Evolutionary conservation across 768 basidiomycete genomes (phyloP), one percentile per base, ranked within the genome.

Genomic region (Termitomyces sp.): DNA sequence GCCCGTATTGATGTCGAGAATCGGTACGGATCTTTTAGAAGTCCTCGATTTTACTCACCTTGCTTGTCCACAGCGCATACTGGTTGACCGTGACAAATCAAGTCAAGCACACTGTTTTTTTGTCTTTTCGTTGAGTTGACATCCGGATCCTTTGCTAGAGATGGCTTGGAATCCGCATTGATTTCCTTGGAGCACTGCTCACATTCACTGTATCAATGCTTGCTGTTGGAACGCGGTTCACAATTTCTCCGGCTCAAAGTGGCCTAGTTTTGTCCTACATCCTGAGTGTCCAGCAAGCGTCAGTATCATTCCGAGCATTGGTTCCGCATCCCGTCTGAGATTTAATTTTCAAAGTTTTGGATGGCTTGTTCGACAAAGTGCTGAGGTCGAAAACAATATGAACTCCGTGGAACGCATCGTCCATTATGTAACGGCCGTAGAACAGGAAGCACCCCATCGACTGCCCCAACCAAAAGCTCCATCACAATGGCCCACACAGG

Each of bases 381-480:
- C 89, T 3, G 93, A 95, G 67, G 86, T 94, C 11, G 93, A 96
- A 70, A 96, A 97, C 69, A 82, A 94, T 69, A 94, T 95, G 90
- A 93, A 93, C 67, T 83, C 85, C n/a, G 88, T 91, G 8, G 89
- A 91, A 67, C 86, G 94, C 25, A 77, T 98, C 17, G 73, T 92
- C 3, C 82, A 93, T 66, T 97, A 97, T 64, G 85, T 87, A 41
- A 79, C 80, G 19, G 79, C 84, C 28, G 75, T 97, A 17, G 91
- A 94, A 66, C 88, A 94, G 67, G 93, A 95, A 70, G 81, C 88
- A 1, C 79, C 88, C 1, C 83, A 89, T 63, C 78, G 85, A 40
- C 69, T 88, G 17, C 76, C 83, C 0, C 85, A 84, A 16, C 74
- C 68, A 27, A 82, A 80, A 61, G 87, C 86, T 0, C 69, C 83